Base-by-base conservation (phyloP, 2,329 filamentous ascomycete genomes). In the Truncatella angustata region DNA sequence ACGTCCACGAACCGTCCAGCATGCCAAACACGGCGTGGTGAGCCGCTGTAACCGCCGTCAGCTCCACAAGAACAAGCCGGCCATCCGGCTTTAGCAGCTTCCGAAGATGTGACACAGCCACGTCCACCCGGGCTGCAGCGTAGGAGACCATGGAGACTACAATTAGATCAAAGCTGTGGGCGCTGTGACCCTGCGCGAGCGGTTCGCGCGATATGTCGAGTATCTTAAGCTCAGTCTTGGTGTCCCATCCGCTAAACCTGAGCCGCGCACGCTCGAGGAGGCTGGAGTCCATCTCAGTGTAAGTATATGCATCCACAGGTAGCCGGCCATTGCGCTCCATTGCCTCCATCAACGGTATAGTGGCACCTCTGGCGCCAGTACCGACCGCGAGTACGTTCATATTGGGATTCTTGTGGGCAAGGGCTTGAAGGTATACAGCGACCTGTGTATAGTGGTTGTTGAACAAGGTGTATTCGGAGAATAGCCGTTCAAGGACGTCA, bases 291-390 rank as follows among this genome's bases (percentile, higher is more conserved):
- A 36, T 20, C 18, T 45, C 28, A 30, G 49, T 46, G 40, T 45
- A 51, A 21, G 30, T 46, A 24, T 51, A 49, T 21, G 16, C 20
- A n/a, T 55, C 34, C n/a, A 52, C 37, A 23, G 40, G 49, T 3
- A 47, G 40, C 32, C 39, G 50, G 37, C 39, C 44, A 6, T 44
- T 18, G 3, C 52, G 51, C 4, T 54, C 52, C 56, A 60, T 20
- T 9, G 24, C 36, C 51, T 48, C 49, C 26, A 54, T 40, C 6
- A 51, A 3, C 4, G 26, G 24, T 40, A 35, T 16, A 24, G 49
- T 64, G 6, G 61, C 59, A 12, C 58, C 57, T 12, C 64, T 59
- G 5, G 56, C 64, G 9, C 62, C 63, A 46, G 20, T 35, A 12
- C 58, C 63, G 48, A 56, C 49, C 36, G 55, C 55, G 1, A 57